These are phyloP conservation scores for Solanum piurae DNA, from an alignment of 257 asterid genomes.

Conservation along the genomic window DNA sequence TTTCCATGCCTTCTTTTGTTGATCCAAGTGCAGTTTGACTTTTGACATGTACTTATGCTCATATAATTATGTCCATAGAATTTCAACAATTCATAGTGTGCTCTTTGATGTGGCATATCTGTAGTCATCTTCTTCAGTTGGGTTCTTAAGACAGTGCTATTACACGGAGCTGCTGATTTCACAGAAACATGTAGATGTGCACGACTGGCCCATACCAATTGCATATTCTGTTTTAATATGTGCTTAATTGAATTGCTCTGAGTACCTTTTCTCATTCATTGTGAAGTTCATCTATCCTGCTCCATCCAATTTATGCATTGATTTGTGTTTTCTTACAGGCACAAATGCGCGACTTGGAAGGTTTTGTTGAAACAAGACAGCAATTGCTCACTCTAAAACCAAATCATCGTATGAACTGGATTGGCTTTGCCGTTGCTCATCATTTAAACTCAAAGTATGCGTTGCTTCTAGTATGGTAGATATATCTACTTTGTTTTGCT, in stretches of 20 bases:
- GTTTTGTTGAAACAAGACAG: slow-evolving; percentile 97
- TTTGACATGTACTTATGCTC: background rate
- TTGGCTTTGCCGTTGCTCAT: slow-evolving; percentile 94
- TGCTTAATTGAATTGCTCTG: background rate
- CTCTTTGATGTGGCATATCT: background rate
- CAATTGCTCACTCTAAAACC: slow-evolving; percentile 90
- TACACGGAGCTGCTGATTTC: background rate
- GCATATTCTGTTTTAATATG: background rate
- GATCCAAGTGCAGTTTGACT: background rate
- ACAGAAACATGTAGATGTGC: background rate
- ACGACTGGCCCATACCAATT: background rate
- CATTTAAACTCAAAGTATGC: slow-evolving; percentile 77
- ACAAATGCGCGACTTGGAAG: slow-evolving; percentile 98
- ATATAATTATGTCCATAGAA: background rate
- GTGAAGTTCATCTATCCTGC: background rate
- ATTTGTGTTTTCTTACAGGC: slow-evolving; percentile 38
- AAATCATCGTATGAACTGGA: slow-evolving; percentile 99
- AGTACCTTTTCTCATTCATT: background rate
- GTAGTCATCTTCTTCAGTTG: background rate
- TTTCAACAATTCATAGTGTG: background rate
- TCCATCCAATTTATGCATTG: background rate
- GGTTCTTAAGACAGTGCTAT: background rate
- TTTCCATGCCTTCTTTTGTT: background rate
- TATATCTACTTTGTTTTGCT: background rate
- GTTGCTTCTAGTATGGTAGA: background rate